These are phyloP conservation scores for Macrotyloma uniflorum DNA, from an alignment of 306 rosid species.

Conservation along the genomic window DNA sequence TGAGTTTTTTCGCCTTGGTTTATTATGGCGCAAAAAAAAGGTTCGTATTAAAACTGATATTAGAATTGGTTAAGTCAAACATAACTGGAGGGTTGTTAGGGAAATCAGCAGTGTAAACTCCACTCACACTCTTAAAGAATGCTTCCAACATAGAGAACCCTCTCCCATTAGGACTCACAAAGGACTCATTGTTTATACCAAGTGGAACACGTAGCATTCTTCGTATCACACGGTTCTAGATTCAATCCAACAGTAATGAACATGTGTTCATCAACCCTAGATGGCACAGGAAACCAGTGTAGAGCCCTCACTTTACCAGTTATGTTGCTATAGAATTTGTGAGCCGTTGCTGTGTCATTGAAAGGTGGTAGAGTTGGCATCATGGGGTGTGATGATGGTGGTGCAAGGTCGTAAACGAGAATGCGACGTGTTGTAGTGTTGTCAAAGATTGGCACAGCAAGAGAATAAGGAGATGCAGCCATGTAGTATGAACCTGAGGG, in stretches of 20 bases:
- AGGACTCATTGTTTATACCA: constrained; percentile 79
- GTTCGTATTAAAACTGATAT: background rate
- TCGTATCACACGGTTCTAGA: constrained; percentile 40
- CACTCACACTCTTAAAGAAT: constrained; percentile 33
- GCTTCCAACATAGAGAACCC: constrained; percentile 62
- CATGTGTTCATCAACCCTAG: constrained; percentile 58
- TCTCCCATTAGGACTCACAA: constrained; percentile 48
- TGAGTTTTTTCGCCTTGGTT: constrained; percentile 55
- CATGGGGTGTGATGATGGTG: background rate
- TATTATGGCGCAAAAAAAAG: constrained; percentile 50
- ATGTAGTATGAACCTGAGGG: constrained; percentile 57
- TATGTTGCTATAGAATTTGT: constrained; percentile 49
- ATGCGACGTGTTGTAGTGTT: constrained; percentile 46
- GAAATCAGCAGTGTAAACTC: constrained; percentile 56
- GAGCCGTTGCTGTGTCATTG: constrained; percentile 50
- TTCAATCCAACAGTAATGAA: constrained; percentile 46
- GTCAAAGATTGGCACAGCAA: background rate
- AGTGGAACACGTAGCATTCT: background rate
- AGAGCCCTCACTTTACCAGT: constrained; percentile 48
- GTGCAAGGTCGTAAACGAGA: constrained; percentile 27
- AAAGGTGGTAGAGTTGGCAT: constrained; percentile 49
- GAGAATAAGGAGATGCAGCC: constrained; percentile 49
- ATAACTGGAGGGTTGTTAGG: constrained; percentile 48
- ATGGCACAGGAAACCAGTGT: constrained; percentile 59
- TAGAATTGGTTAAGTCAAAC: constrained; percentile 51